Conservation (phyloP, 139 green algal species). For the Zygnema circumcarinatum region DNA sequence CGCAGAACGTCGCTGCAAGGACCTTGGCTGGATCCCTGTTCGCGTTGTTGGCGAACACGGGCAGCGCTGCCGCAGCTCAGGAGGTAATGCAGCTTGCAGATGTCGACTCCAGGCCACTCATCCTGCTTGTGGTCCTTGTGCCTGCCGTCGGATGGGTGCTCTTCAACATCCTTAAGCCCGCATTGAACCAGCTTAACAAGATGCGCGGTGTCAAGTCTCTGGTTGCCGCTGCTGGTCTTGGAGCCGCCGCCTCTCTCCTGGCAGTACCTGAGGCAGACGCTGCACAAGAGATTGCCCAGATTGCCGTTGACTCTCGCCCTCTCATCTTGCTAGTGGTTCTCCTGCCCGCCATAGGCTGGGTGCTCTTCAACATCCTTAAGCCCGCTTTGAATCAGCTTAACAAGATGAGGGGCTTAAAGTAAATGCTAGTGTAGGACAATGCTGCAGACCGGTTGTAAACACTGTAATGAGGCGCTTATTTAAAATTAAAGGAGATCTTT, state of each 20-base stretch:
- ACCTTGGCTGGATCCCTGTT: conserved; percentile 40
- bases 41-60: conserved; percentile 23
- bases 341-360: conserved; percentile 75
- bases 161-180: conserved; percentile 79
- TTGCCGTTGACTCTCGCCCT: conserved; percentile 69
- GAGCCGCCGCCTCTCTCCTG: conserved; percentile 40
- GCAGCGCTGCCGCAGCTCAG: conserved; percentile 45
- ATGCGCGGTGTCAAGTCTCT: conserved; percentile 68
- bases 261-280: conserved; percentile 18
- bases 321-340: conserved; percentile 68
- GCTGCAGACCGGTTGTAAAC: no score
- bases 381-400: conserved; percentile 73
- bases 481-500: no score
- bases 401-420: conserved; percentile 61
- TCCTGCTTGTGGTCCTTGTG: conserved; percentile 67
- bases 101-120: conserved; percentile 68
- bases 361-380: conserved; percentile 81
- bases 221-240: conserved; percentile 28
- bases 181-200: conserved; percentile 72
- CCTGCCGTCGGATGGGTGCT: conserved; percentile 77
- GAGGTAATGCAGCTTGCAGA: conserved; percentile 43
- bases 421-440: no score
- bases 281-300: conserved; percentile 73
- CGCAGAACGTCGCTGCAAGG: conserved; percentile 22
- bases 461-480: no score